Evolutionary conservation across 345 rosid genomes (phyloP).

Genomic region (Eucalyptus albens): DNA sequence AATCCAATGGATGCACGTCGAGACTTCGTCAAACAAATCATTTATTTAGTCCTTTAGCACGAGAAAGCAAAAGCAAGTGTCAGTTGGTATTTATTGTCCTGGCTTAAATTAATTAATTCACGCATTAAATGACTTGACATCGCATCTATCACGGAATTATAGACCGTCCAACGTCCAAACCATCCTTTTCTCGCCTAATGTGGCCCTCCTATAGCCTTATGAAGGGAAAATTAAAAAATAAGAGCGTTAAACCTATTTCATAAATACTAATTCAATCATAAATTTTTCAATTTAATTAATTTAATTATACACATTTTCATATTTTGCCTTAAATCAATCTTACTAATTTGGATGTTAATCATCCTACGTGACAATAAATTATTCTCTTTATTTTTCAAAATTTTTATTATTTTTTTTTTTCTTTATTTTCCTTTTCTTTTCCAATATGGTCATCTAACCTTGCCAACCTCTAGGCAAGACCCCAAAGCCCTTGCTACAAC

Average conservation of each 20-base stretch:
- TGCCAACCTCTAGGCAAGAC: not conserved
- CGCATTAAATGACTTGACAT: not conserved
- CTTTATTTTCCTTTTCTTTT: too few relatives aligned
- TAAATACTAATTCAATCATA: too few relatives aligned
- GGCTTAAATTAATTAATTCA: not conserved
- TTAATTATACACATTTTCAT: too few relatives aligned
- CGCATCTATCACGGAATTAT: not conserved
- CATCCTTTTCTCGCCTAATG: not conserved
- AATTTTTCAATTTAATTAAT: too few relatives aligned
- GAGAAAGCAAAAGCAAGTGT: not conserved
- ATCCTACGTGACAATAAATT: accelerated
- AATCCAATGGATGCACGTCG: not conserved
- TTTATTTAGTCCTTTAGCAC: not conserved
- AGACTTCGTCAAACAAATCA: not conserved
- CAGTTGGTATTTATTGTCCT: not conserved
- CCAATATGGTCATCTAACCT: accelerated
- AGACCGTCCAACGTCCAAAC: not conserved
- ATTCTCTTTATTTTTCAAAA: too few relatives aligned
- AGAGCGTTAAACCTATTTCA: too few relatives aligned
- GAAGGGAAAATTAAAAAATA: too few relatives aligned
- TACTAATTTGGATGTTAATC: accelerated
- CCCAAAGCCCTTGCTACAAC: too few relatives aligned
- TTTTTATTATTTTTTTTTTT: too few relatives aligned
- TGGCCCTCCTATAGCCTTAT: not conserved
- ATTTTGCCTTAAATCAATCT: too few relatives aligned